Base-by-base conservation (phyloP, 805 yeast genomes). In the Kuraishia ogatae region DNA sequence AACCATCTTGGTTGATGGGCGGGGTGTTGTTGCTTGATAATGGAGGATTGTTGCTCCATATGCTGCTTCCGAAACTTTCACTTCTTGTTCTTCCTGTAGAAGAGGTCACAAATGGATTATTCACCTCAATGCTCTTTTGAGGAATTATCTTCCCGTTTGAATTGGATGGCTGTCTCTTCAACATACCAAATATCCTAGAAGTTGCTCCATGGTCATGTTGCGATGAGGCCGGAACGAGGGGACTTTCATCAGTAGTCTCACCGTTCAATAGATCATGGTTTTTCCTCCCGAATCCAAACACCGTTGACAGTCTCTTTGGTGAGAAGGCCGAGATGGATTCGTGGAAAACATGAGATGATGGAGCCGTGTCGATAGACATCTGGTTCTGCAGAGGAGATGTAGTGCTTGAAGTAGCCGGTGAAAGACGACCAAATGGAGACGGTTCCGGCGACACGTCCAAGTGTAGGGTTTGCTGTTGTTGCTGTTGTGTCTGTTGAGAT, bases 31-130 rank as follows among this genome's bases (percentile, higher is more conserved):
- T 35, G 43, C 43, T 35, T 35, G 43, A 13, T 15, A 35, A 23
- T 6, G 50, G 24, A 17, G 53, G 47, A 17, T 46, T 50, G 23
- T 61, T 64, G 52, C 67, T 70, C 71, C 72, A 67, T 47, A 68
- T 69, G 55, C 71, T 69, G 11, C 71, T 65, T 1, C 72, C 69
- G 59, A 68, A 66, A 58, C 71, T 67, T 1, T 69, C 63, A 56
- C 72, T 69, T 55, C 73, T 61, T 5, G 59, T 70, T 47, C 73
- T 60, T 5, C 43, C 43, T 35, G 43, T 35, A 11, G 43, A 8
- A 17, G 43, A 13, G 43, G 43, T 35, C 13, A 11, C 43, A 35
- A 35, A 35, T 15, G 43, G 43, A 1, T 62, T 53, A 22, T 46
- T 52, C 2, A 58, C 39, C n/a, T 58, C 57, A 43, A 61, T 56